Evolutionary conservation across 495 filamentous ascomycete species (phyloP).

Genomic region (Friedmanniomyces simplex): DNA sequence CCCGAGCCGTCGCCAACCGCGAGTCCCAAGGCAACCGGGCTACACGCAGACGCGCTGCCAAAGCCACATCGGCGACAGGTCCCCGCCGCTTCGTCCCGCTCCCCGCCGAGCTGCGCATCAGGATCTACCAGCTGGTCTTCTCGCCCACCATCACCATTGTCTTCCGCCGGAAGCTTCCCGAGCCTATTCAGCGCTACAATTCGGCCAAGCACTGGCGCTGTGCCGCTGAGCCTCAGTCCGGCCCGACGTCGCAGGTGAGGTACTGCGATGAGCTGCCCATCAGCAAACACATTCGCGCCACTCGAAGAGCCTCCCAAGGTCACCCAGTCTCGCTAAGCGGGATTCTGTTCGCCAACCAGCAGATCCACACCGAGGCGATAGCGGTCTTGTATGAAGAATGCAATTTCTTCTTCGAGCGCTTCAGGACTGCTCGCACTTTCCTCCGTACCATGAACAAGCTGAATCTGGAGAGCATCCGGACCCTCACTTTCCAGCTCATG

Average conservation of each 20-base stretch:
- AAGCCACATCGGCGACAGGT: no score
- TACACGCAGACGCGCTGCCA: no score
- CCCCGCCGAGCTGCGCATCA: not conserved
- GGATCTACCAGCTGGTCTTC: constrained; percentile 1
- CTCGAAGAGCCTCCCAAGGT: not conserved
- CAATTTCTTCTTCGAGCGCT: not conserved
- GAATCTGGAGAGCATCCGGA: not conserved
- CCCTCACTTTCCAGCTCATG: not conserved
- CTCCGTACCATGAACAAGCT: not conserved
- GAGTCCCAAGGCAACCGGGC: no score
- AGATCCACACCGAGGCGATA: not conserved
- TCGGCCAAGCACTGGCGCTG: not conserved
- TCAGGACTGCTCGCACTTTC: not conserved
- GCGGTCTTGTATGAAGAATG: not conserved
- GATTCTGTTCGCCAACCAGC: not conserved
- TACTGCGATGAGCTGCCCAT: not conserved
- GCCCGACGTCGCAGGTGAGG: not conserved
- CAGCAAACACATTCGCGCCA: not conserved
- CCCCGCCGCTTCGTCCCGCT: not conserved
- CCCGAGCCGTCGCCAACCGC: no score
- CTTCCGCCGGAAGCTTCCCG: not conserved
- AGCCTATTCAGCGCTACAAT: not conserved
- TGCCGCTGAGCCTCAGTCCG: not conserved
- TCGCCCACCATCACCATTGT: not conserved
- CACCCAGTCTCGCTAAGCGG: not conserved